Evolutionary conservation across 139 green algal genomes (phyloP).

Genomic region (Pleodorina starrii): DNA sequence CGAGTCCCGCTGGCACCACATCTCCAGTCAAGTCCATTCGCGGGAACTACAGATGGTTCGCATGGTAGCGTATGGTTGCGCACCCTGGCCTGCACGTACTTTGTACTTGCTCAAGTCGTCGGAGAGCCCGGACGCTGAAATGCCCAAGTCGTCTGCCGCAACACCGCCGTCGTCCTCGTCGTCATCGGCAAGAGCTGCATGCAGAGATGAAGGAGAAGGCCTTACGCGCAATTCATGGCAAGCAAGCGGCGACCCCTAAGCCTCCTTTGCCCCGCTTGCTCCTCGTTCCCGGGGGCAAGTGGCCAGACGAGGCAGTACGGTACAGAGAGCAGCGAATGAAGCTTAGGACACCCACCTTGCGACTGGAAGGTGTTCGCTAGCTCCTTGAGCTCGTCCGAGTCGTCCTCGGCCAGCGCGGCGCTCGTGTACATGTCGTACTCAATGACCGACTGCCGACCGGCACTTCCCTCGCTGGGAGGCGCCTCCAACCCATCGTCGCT

Average conservation of each 20-base stretch:
- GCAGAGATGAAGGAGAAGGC: neutral
- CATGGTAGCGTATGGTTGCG: no score
- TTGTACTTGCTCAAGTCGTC: slow-evolving; percentile 31
- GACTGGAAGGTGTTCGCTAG: slow-evolving; percentile 36
- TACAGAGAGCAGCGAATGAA: no score
- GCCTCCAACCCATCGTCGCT: slow-evolving; percentile 40
- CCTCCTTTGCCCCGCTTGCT: no score
- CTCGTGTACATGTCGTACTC: slow-evolving; percentile 41
- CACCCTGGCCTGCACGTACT: no score
- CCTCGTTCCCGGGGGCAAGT: no score
- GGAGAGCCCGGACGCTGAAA: slow-evolving; percentile 12
- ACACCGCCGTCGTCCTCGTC: slow-evolving; percentile 16
- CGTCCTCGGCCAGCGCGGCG: slow-evolving; percentile 1
- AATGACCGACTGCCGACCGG: neutral
- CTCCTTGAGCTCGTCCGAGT: slow-evolving; percentile 33
- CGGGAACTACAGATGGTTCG: no score
- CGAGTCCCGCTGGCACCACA: no score
- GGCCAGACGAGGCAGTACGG: no score
- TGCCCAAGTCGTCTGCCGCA: neutral
- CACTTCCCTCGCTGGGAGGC: neutral
- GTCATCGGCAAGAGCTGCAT: slow-evolving; percentile 15
- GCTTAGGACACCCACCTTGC: slow-evolving; percentile 11
- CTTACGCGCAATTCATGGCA: no score
- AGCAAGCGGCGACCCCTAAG: no score
- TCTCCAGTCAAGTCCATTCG: no score